Base-by-base conservation (phyloP, 371 early-diverging fungal genomes). In the Mucor plumbeus region DNA sequence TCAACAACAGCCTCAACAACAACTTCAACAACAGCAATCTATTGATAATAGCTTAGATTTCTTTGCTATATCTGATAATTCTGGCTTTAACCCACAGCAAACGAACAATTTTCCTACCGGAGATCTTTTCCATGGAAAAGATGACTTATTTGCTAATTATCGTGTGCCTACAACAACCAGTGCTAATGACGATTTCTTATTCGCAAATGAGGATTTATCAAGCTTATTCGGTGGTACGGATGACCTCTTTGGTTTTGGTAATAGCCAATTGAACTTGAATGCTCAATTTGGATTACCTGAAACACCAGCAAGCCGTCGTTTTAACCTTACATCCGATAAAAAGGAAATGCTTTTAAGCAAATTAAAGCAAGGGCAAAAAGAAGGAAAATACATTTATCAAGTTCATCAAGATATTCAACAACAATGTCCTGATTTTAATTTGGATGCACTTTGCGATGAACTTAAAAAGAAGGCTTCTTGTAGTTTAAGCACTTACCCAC, bases 101-200 rank as follows among this genome's bases (percentile, higher is more conserved):
- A 43, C 15, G 14, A 34, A 59, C 5, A 59, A 9, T 38, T 65
- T 65, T 8, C 59, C 59, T 38, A 50, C 50, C 14, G 40, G 34
- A 8, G 68, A 67, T 48, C 68, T 71, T 8, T 73, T 79, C 44
- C 72, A 77, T 47, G 76, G 74, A 26, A 79, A 77, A 64, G 73
- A 77, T 38, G 71, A 77, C n/a, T 15, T 73, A 35, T 77, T 80
- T 41, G 38, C 75, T 7, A 58, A 67, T 36, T 77, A 80, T 55
- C 66, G 67, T 33, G 61, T 55, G 9, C 76, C 72, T 17, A 34
- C 50, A 11, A 65, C 35, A 14, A 48, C 14, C 44, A 64, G 8
- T n/a, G 33, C 50, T 0, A 62, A 64, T 7, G 70, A 79, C 34
- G 66, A 64, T 15, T 67, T 67, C 38, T 57, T 67, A 19, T 72